Evolutionary conservation across 495 filamentous ascomycete species (phyloP), one percentile per base, ranked within the genome.

Genomic region (Geopyxis carbonaria): DNA sequence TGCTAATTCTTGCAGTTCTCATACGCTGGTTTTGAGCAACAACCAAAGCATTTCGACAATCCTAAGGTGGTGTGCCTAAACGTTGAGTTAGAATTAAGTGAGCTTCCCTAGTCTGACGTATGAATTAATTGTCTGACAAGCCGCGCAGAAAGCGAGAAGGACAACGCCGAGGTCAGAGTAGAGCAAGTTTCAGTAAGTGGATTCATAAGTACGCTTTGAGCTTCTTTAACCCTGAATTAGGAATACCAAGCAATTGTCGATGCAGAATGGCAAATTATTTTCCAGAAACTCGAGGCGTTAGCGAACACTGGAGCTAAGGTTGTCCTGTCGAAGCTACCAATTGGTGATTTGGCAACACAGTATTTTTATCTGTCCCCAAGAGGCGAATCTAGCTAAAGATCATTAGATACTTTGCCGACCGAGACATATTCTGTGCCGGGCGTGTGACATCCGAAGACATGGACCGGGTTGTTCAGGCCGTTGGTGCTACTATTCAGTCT

Each of bases 241-340:
- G 89, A 97, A 64, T 97, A 97, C 66, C 89, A 97, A 64, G 89
- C 89, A 34, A 92, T 97, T 51, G 89, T 97, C 57, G 89, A 97
- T 58, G 89, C 89, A 28, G 89, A 97, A 61, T 97, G 89, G 89
- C 81, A 93, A 63, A 97, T 97, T 57, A 97, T 97, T 59, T 93
- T 74, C 73, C 85, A 94, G 69, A 97, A 97, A 69, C 75, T 95
- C 51, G 87, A 97, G 62, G 84, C 86, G 20, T 62, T 87, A 34
- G 70, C 83, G 69, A 76, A 84, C 57, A 93, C 87, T 3, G 89
- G 87, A 32, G 89, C 89, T 28, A 91, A 92, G 67, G 85, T 97
- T 43, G 83, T 97, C 19, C 72, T 97, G 34, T 92, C 82, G 58
- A 97, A 95, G 65, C 68, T 95, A 50, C 89, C 89, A 31, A 94